Evolutionary conservation across 129 eudicot species (phyloP), one percentile per base, ranked within the genome.

Genomic region (Helianthus tuberosus): DNA sequence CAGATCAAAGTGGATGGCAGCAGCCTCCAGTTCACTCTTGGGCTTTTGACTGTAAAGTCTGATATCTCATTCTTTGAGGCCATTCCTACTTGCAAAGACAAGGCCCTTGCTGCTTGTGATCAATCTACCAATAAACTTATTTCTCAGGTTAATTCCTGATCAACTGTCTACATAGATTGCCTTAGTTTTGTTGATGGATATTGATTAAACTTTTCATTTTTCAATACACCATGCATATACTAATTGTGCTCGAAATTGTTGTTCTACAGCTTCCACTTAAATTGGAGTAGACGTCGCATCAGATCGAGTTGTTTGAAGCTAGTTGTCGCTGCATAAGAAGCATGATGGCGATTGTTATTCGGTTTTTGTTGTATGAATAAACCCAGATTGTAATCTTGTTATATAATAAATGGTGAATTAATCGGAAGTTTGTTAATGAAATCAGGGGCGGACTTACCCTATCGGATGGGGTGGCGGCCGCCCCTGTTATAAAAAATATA

Each of bases 1-100:
- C 84, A 80, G 68, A 86, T 91, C 63, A 88, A 23, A 51, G 92
- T 88, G 41, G 88, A 88, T 77, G 8, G 73, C 84, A 84, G 74
- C 44, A 79, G 61, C 29, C 72, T 91, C 16, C 77, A 80, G n/a
- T 91, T 91, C 55, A 84, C 73, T 58, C 86, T 91, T 62, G 95
- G 95, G 44, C 3, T 86, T 20, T 71, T 88, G n/a, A 84, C 79
- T 50, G 84, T 84, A 86, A 53, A 83, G 60, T 88, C 86, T 57
- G 84, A 83, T 58, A 77, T 86, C 29, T 76, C 46, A 58, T 88
- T 86, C 84, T 91, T 88, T 36, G 27, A 69, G 77, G 80, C 85
- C 39, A 83, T 91, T 44, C 89, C 78, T 6, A 71, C 88, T 73
- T 91, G 97, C 75, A 62, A 9, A 68, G 73, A 50, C 29, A 68